A percentile compares a stretch with the other conserved stretches of the same genome.
Evolutionary conservation across 306 rosid species (phyloP).

Genomic region (Canavalia gladiata): DNA sequence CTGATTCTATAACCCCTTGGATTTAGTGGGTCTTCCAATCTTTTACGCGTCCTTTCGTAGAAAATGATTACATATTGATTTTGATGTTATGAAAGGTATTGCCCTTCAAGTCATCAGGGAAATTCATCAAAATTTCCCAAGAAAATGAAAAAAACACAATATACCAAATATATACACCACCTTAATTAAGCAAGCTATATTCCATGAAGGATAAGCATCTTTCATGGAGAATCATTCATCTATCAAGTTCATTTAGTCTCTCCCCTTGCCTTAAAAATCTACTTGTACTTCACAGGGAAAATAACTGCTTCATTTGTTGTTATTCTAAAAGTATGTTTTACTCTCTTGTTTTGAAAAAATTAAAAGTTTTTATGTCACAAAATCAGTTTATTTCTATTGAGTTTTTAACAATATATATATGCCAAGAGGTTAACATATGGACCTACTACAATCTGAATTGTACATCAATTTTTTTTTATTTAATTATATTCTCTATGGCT

Average conservation of each 20-base stretch:
- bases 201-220: background rate
- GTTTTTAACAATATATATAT: background rate
- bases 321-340: background rate
- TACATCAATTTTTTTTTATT: too few species aligned
- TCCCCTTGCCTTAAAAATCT: background rate
- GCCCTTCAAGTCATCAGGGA: constrained; percentile 2
- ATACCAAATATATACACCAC: background rate
- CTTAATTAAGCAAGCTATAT: constrained; percentile 11
- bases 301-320: background rate
- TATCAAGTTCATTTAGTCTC: background rate
- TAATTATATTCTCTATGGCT: background rate
- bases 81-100: constrained; percentile 22
- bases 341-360: too few species aligned
- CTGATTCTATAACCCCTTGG: constrained; percentile 50
- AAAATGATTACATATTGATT: constrained; percentile 20
- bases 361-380: background rate
- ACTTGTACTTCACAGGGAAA: background rate
- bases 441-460: too few species aligned
- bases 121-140: constrained; percentile 1
- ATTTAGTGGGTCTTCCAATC: constrained; percentile 52
- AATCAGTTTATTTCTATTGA: background rate
- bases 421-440: too few species aligned
- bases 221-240: background rate
- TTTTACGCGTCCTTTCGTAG: constrained; percentile 50
- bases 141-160: background rate